Percentiles rank a stretch among this genome's conserved stretches.
Conservation (phyloP, 768 basidiomycete genomes). For the Boletus sp. region DNA sequence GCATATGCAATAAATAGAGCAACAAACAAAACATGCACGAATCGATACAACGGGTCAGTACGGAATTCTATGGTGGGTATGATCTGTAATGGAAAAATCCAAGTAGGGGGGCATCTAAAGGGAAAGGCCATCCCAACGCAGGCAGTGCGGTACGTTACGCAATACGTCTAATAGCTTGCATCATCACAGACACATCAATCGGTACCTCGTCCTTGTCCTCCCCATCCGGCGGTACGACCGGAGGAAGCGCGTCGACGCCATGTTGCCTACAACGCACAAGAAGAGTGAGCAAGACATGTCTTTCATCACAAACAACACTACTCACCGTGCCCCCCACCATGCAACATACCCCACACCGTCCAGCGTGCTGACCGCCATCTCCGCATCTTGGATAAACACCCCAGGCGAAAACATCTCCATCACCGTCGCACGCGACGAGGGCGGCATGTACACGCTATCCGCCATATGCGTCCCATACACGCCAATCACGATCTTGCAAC, state of each 20-base stretch:
- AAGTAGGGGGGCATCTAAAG: neutral
- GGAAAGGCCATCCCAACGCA: no score
- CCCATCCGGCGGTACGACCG: neutral
- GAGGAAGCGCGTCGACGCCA: slow-evolving; percentile 33
- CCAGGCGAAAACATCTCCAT: slow-evolving; percentile 75
- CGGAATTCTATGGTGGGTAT: neutral
- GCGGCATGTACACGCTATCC: slow-evolving; percentile 69
- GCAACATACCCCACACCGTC: slow-evolving; percentile 53
- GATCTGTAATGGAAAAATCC: neutral
- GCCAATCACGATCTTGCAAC: slow-evolving; percentile 53
- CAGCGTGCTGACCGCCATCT: slow-evolving; percentile 51
- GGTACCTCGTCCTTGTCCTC: neutral
- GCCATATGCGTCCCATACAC: slow-evolving; percentile 59
- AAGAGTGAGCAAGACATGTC: neutral
- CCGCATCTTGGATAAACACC: slow-evolving; percentile 62
- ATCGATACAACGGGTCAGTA: neutral
- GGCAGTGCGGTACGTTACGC: neutral
- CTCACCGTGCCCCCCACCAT: slow-evolving; percentile 46
- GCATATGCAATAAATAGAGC: no score
- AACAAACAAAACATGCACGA: neutral
- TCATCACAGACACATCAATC: neutral
- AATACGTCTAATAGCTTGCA: neutral
- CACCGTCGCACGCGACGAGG: slow-evolving; percentile 54
- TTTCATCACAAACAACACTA: neutral
- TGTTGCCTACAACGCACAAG: slow-evolving; percentile 32